Evolutionary conservation across 805 yeast genomes (phyloP).

Genomic region (Blastobotrys robertii): DNA sequence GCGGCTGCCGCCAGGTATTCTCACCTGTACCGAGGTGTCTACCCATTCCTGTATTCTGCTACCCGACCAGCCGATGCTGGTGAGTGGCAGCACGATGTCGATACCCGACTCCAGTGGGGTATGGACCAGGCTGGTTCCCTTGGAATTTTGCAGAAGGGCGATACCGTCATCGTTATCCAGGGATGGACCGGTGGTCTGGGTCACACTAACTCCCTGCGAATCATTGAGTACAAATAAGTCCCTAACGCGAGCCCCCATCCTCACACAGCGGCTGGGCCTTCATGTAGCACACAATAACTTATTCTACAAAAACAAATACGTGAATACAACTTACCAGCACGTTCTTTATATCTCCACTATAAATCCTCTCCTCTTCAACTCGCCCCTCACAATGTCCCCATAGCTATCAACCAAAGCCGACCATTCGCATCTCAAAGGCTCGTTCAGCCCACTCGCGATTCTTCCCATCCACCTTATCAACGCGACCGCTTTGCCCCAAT

Average conservation of each 20-base stretch:
- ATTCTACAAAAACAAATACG: no score
- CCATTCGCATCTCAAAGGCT: slow-evolving; percentile 2
- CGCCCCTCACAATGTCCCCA: slow-evolving; percentile 1
- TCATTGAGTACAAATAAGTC: slow-evolving; percentile 49
- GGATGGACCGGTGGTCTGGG: slow-evolving; percentile 99
- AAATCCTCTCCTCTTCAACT: no score
- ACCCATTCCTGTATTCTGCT: slow-evolving; percentile 81
- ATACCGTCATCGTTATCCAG: slow-evolving; percentile 86
- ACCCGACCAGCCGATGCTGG: slow-evolving; percentile 41
- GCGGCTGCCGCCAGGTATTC: slow-evolving; percentile 86
- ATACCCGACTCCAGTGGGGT: slow-evolving; percentile 88
- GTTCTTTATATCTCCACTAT: no score
- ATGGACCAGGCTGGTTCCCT: slow-evolving; percentile 78
- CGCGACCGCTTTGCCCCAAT: slow-evolving; percentile 18
- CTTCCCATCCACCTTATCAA: slow-evolving; percentile 16
- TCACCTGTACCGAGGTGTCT: slow-evolving; percentile 97
- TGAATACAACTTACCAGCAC: no score
- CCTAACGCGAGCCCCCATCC: background rate
- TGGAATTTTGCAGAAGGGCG: slow-evolving; percentile 81
- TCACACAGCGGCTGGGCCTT: no score
- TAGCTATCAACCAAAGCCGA: background rate
- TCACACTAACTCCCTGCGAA: slow-evolving; percentile 97
- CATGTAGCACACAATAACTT: no score
- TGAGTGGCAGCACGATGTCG: slow-evolving; percentile 96
- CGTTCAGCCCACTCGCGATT: background rate